Conservation (phyloP, 495 filamentous ascomycete genomes). For the Daldinia decipiens region DNA sequence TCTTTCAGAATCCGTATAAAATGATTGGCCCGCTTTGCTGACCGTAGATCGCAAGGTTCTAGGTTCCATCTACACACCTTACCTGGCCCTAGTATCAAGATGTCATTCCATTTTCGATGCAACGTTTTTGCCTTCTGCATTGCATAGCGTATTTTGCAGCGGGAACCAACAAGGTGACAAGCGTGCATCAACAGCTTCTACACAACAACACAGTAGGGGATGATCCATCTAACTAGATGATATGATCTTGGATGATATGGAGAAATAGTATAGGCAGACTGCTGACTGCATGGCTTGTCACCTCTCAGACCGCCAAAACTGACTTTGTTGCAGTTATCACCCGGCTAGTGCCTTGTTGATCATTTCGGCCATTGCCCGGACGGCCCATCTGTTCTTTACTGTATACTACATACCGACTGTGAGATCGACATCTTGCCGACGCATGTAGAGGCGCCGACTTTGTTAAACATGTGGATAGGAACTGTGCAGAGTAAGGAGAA, state of each 20-base stretch:
- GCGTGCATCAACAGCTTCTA: constrained; percentile 28
- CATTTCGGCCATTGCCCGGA: constrained; percentile 40
- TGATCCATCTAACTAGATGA: background rate
- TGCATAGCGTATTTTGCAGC: constrained; percentile 5
- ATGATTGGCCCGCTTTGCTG: constrained; percentile 33
- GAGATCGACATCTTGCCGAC: constrained; percentile 32
- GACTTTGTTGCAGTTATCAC: constrained; percentile 13
- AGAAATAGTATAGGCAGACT: background rate
- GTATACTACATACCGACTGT: constrained; percentile 15
- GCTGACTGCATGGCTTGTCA: background rate
- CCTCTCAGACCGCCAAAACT: constrained; percentile 22
- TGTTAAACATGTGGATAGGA: constrained; percentile 17
- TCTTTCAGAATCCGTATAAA: constrained; percentile 35
- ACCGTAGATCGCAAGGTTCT: constrained; percentile 39
- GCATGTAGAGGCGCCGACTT: constrained; percentile 9
- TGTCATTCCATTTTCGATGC: constrained; percentile 37
- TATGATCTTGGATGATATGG: background rate
- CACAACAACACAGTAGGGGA: background rate
- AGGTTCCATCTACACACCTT: constrained; percentile 21
- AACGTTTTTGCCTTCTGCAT: constrained; percentile 29
- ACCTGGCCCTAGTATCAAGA: constrained; percentile 30
- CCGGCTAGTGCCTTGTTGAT: constrained; percentile 24
- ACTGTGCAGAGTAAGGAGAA: constrained; percentile 23
- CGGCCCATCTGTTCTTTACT: constrained; percentile 14
- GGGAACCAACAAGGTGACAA: constrained; percentile 21